A percentile compares a stretch with the other conserved stretches of the same genome.
Conservation (phyloP, 129 eudicot genomes). For the Chrysanthemum lavandulifolium region DNA sequence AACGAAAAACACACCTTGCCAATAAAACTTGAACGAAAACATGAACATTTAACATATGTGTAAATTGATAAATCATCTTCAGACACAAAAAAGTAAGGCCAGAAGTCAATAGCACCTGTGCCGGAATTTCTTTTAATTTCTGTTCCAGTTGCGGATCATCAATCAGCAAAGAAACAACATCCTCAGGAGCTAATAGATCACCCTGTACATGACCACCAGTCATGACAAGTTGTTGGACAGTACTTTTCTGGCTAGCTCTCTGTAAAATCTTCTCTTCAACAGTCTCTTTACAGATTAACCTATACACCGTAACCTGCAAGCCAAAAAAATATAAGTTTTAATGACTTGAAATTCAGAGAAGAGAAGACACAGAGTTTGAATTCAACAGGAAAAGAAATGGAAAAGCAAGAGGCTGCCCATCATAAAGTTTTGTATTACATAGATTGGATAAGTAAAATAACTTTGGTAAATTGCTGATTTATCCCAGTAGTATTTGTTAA, state of each 20-base stretch:
- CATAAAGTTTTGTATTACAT: too few relatives aligned
- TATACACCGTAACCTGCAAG: constrained; percentile 76
- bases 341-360: neutral
- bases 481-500: too few relatives aligned
- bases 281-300: constrained; percentile 85
- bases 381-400: too few relatives aligned
- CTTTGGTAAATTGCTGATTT: too few relatives aligned
- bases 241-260: constrained; percentile 89
- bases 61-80: neutral
- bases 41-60: neutral
- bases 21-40: neutral
- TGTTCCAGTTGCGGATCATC: constrained; percentile 86
- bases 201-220: constrained; percentile 99
- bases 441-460: too few relatives aligned
- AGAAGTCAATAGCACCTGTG: constrained; percentile 32
- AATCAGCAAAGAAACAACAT: constrained; percentile 84
- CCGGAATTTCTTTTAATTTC: constrained; percentile 72
- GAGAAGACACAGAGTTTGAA: too few relatives aligned
- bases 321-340: constrained; percentile 7
- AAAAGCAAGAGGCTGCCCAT: too few relatives aligned
- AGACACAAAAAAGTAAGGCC: neutral
- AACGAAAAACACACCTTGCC: too few relatives aligned
- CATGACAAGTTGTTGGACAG: constrained; percentile 95
- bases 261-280: constrained; percentile 92
- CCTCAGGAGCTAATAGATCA: constrained; percentile 87